Evolutionary conservation across 179 eudicot species (phyloP), one percentile per base, ranked within the genome.

Genomic region (Beta corolliflora): DNA sequence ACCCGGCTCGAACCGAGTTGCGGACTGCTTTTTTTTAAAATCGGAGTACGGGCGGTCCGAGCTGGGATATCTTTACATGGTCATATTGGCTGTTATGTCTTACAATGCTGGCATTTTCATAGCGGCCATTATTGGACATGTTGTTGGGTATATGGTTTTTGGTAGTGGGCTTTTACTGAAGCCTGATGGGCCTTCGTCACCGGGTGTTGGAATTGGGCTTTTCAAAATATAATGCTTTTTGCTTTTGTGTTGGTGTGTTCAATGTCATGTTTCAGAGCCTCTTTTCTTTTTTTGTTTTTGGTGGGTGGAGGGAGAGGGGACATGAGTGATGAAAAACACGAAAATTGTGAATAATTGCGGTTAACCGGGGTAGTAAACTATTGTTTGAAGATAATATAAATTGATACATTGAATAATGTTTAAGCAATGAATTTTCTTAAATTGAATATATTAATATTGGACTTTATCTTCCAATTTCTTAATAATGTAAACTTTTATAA

Each of bases 101-200:
- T 88, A 76, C 80, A 88, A 88, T 69, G 88, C 75, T 5, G 90
- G 90, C 53, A 69, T 88, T 44, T 88, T 88, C 55, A 14, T 85
- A 13, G 88, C 90, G 1, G 90, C 90, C 25, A 44, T 88, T 50
- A 72, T 84, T 56, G 90, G 90, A 54, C 90, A 88, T 80, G 75
- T 79, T 25, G 36, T 80, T 80, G 90, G 90, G 45, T 88, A 85
- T 52, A 67, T 84, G 55, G 6, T 85, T 76, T 88, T 85, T 67
- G 83, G 90, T 4, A 85, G 90, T 77, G 88, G 88, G 54, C 82
- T 87, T 55, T 83, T 50, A 50, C 74, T 77, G 50, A 70, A 50
- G 46, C 25, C 69, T 55, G 59, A 83, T 80, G 53, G 41, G 80
- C 44, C 7, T 46, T 70, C 36, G 7, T 60, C 73, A 13, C 36